Evolutionary conservation across 805 yeast genomes (phyloP).

Genomic region (Candida palmyrensis): DNA sequence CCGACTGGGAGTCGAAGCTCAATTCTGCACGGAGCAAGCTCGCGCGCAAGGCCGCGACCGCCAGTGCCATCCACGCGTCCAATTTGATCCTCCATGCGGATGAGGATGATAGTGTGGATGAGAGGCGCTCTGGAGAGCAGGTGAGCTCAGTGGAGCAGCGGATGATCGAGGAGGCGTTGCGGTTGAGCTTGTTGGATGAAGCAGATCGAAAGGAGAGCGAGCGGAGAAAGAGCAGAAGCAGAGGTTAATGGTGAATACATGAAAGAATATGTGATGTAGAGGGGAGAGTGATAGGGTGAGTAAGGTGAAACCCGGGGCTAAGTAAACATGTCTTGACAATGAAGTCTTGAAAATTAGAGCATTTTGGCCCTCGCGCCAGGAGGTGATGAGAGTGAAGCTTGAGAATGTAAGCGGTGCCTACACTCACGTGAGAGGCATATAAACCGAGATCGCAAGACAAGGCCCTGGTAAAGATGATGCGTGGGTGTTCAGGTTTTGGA

Average conservation of each 20-base stretch:
- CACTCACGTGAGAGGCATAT: no score
- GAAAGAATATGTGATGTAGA: not conserved
- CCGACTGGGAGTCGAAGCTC: slow-evolving; percentile 85
- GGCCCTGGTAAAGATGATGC: no score
- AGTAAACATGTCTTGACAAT: no score
- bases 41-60: slow-evolving; percentile 88
- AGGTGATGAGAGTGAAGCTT: no score
- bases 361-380: no score
- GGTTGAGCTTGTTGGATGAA: slow-evolving; percentile 68
- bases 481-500: no score
- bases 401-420: no score
- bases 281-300: not conserved
- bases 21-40: slow-evolving; percentile 67
- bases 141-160: slow-evolving; percentile 46
- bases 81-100: slow-evolving; percentile 51
- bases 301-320: not conserved
- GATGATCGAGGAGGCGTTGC: slow-evolving; percentile 81
- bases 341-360: no score
- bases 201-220: slow-evolving; percentile 30
- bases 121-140: slow-evolving; percentile 10
- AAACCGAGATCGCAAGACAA: no score
- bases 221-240: not conserved
- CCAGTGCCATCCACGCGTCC: slow-evolving; percentile 88
- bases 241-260: not conserved
- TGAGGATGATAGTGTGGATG: slow-evolving; percentile 12